Evolutionary conservation across 2,329 filamentous ascomycete species (phyloP).

Genomic region (Fusarium equiseti): DNA sequence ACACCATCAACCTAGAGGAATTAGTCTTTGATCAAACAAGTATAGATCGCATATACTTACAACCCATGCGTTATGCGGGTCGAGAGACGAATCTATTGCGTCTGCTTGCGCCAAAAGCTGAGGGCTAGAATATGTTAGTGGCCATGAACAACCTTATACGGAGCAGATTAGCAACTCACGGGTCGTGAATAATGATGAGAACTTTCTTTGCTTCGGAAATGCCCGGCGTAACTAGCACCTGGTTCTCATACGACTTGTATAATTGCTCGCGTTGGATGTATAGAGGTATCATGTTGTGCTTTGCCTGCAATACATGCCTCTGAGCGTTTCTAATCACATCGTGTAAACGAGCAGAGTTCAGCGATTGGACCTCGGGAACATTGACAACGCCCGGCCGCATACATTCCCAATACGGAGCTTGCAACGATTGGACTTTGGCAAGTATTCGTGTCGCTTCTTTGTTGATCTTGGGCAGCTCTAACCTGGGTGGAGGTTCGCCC

Average conservation of each 20-base stretch:
- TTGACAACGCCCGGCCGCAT: conserved; percentile 77
- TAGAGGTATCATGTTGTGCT: conserved; percentile 82
- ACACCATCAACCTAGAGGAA: conserved; percentile 79
- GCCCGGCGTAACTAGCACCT: conserved; percentile 83
- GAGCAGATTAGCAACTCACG: conserved; percentile 64
- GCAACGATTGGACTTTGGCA: conserved; percentile 69
- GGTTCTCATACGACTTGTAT: conserved; percentile 84
- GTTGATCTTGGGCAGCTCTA: conserved; percentile 68
- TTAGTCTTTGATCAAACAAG: conserved; percentile 13
- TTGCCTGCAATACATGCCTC: conserved; percentile 75
- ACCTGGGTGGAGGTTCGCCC: conserved; percentile 85
- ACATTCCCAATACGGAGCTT: conserved; percentile 86
- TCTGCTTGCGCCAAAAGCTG: conserved; percentile 76
- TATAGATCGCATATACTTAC: conserved; percentile 64
- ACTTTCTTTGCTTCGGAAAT: conserved; percentile 76
- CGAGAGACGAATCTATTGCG: conserved; percentile 76
- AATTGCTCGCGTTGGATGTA: conserved; percentile 81
- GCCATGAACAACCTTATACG: neutral
- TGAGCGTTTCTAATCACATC: conserved; percentile 86
- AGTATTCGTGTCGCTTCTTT: conserved; percentile 68
- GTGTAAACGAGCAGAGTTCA: conserved; percentile 75
- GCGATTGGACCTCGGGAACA: conserved; percentile 62
- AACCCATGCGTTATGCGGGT: conserved; percentile 88
- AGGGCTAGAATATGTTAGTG: conserved; percentile 60
- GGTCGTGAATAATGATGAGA: conserved; percentile 90